These are phyloP conservation scores for Globisporangium acanthophoron DNA, from an alignment of 352 stramenopile species.

Conservation along the genomic window DNA sequence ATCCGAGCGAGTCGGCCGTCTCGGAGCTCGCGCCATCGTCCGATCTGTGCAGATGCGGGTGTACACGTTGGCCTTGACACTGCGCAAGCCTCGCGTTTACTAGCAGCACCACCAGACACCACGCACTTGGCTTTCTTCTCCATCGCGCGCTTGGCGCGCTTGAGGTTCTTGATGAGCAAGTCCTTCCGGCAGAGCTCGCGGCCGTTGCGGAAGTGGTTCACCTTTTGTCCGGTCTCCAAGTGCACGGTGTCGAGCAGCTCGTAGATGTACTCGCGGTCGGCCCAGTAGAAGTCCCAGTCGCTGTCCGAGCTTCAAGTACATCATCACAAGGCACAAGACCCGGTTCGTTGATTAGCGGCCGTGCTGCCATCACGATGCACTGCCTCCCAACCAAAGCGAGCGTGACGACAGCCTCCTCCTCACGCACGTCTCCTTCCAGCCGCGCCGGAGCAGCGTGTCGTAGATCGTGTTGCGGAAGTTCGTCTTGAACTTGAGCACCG, in stretches of 20 bases:
- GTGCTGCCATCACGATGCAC: neutral
- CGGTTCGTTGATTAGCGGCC: neutral
- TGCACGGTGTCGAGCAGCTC: constrained; percentile 88
- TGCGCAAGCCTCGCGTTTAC: neutral
- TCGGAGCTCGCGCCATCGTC: constrained; percentile 23
- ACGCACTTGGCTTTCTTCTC: constrained; percentile 73
- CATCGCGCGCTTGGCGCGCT: constrained; percentile 77
- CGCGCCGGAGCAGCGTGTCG: constrained; percentile 82
- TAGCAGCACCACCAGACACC: neutral
- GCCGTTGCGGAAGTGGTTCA: constrained; percentile 91
- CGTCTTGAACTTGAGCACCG: constrained; percentile 82
- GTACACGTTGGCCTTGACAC: neutral
- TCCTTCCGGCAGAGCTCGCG: constrained; percentile 91
- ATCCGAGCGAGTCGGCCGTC: constrained; percentile 26
- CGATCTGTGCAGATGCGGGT: constrained; percentile 18
- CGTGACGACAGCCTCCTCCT: neutral
- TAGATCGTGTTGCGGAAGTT: constrained; percentile 92
- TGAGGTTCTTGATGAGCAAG: constrained; percentile 95
- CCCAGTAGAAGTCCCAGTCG: constrained; percentile 90
- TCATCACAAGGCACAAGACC: neutral
- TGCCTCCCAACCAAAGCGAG: neutral
- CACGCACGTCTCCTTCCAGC: constrained; percentile 83
- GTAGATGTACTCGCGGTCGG: constrained; percentile 88
- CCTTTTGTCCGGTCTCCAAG: constrained; percentile 70
- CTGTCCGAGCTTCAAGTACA: constrained; percentile 32